Base-by-base conservation (phyloP, 441 rosid species). In the Corymbia calophylla region DNA sequence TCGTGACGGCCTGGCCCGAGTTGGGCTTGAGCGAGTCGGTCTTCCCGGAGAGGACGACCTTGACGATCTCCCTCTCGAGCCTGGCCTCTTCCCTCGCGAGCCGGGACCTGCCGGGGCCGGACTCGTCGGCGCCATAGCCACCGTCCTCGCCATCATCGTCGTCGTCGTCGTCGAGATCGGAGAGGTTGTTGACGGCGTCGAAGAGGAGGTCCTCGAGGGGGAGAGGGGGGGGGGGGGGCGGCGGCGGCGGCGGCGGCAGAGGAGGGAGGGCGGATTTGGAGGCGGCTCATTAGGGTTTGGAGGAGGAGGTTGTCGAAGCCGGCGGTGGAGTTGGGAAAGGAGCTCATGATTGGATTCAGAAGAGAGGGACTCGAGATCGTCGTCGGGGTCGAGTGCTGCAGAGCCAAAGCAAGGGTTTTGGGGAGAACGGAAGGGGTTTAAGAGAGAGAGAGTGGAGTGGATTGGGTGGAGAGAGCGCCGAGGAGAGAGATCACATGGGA, bases 41-140 rank as follows among this genome's bases (percentile, higher is more conserved):
- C 55, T 95, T 92, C 4, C 99, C 98, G 6, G 98, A 94, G 13
- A 93, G 94, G 89, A 98, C 94, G 87, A 94, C 89, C 87, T 94
- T 94, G 93, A 98, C 92, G 25, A 97, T 95, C 86, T 96, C 97
- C 89, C 94, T 95, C 92, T 98, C 99, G 39, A 98, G 95, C 93
- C 92, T 94, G 66, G 96, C 90, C 91, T 98, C 99, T 89, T 97
- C 99, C 87, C 93, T 94, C 29, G 95, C 93, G 87, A 97, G 97
- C 86, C 89, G 94, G 89, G 93, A 91, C 73, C 91, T 93, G 56
- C 87, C 51, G 31, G 53, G 29, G 21, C 25, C 90, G 51, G 88
- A 49, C 53, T 86, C 88, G 44, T 35, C 88, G 19, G 60, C 68
- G 66, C 48, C 88, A 39, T 17, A 54, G n/a, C 62, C 87, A 21